Base-by-base conservation (phyloP, 306 rosid genomes). In the Leucaena leucocephala region DNA sequence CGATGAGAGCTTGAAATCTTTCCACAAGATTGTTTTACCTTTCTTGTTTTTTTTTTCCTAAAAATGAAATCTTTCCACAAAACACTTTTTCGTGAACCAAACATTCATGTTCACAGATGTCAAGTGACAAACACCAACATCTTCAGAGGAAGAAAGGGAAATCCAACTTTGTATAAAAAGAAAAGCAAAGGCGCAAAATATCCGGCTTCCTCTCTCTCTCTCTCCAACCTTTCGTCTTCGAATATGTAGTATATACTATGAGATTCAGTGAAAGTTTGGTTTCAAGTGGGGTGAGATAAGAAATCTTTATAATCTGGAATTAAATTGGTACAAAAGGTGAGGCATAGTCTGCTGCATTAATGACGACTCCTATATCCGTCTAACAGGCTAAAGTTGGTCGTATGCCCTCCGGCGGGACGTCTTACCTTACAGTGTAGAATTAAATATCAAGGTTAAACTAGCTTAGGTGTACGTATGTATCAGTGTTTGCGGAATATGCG, bases 211-310 rank as follows among this genome's bases (percentile, higher is more conserved):
- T 45, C 71, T 68, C 27, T 27, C 27, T 27, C 27, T 27, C 84
- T 74, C 63, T 74, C 70, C 59, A 65, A 55, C 67, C 80, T 44
- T 49, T 67, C 71, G 35, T 57, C 40, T 9, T 61, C 36, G 46
- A 19, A 52, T 38, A 45, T 46, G 22, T 15, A 22, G 49, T 27
- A 39, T 16, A 15, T 16, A 4, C 4, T 54, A 55, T 27, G 27
- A 8, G 74, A 39, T 71, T 79, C 40, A 34, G 57, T 55, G 3
- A 58, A 27, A 15, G 46, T 58, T 33, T 68, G 3, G 58, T 44
- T 12, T 68, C 35, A 45, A 58, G 9, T 34, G 15, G 7, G 72
- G 46, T 68, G 54, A 68, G 54, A 43, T 68, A 44, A 72, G 64
- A 72, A 52, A 72, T 35, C 48, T 52, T 3, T 7, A 40, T 66